These are phyloP conservation scores for Acidiella bohemica DNA, from an alignment of 495 filamentous ascomycete genomes.

Conservation along the genomic window DNA sequence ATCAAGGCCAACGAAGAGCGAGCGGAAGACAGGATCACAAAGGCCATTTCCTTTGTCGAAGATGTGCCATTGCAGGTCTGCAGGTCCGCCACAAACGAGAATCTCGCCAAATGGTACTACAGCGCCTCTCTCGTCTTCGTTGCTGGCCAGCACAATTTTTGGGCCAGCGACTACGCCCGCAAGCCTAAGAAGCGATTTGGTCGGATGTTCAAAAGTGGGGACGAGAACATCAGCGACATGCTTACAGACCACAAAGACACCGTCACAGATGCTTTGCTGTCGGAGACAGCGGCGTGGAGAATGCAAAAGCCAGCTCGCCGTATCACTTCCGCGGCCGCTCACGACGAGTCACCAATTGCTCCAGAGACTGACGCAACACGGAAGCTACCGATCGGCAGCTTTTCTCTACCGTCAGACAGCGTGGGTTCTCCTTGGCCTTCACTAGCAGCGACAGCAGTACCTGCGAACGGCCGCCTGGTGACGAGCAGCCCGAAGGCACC, in stretches of 20 bases:
- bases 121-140: conserved; percentile 51
- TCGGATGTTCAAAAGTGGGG: conserved; percentile 19
- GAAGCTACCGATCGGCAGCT: conserved; percentile 9
- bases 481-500: conserved; percentile 3
- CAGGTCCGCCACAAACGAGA: conserved; percentile 27
- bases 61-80: conserved; percentile 30
- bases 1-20: conserved; percentile 28
- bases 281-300: conserved; percentile 23
- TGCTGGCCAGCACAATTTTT: conserved; percentile 53
- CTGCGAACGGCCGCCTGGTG: not conserved
- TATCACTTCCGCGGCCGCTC: conserved; percentile 6
- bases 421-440: not conserved
- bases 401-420: conserved; percentile 2
- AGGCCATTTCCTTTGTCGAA: conserved; percentile 26
- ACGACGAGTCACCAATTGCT: not conserved
- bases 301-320: not conserved
- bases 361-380: not conserved
- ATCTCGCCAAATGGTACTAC: conserved; percentile 31
- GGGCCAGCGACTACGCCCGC: conserved; percentile 32
- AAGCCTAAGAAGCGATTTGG: conserved; percentile 29
- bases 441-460: not conserved
- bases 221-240: conserved; percentile 26
- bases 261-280: conserved; percentile 19
- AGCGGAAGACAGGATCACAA: conserved; percentile 19
- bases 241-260: conserved; percentile 22